Evolutionary conservation across 2,329 filamentous ascomycete species (phyloP).

Genomic region (Raffaelea albimanens): DNA sequence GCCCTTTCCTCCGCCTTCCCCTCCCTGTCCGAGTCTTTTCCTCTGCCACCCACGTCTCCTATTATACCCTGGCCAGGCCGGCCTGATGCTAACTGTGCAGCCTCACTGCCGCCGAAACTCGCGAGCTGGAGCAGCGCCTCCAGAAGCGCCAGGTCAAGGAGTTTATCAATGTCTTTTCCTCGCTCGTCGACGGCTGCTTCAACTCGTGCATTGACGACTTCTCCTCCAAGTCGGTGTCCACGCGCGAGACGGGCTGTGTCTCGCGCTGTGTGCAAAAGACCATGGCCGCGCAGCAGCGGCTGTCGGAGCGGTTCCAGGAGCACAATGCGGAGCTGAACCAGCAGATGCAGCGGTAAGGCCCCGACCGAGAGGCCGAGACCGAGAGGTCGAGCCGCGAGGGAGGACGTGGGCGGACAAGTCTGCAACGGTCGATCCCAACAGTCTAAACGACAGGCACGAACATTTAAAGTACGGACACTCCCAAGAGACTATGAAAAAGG

Average conservation of each 20-base stretch:
- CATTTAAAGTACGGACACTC: too few relatives aligned
- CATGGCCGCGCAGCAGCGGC: constrained; percentile 80
- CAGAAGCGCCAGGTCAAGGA: constrained; percentile 98
- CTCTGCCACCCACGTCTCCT: too few relatives aligned
- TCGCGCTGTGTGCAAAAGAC: constrained; percentile 94
- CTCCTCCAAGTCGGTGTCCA: constrained; percentile 87
- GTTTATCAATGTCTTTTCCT: constrained; percentile 73
- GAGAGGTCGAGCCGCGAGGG: too few relatives aligned
- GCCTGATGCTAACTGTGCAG: constrained; percentile 8
- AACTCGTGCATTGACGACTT: constrained; percentile 97
- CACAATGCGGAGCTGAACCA: constrained; percentile 52
- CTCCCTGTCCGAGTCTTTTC: too few relatives aligned
- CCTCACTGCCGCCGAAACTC: constrained; percentile 33
- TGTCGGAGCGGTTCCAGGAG: constrained; percentile 82
- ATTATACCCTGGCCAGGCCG: too few relatives aligned
- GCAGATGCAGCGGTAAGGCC: constrained; percentile 35
- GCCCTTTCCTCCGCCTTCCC: too few relatives aligned
- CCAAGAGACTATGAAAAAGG: background rate
- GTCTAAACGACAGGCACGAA: background rate
- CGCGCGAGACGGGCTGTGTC: constrained; percentile 84
- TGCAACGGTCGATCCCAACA: background rate
- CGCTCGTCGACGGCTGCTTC: constrained; percentile 83
- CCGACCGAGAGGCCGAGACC: background rate
- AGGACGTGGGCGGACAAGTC: too few relatives aligned
- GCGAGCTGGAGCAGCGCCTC: constrained; percentile 88